phyloP scores from a whole-genome alignment of 2,329 filamentous ascomycete species.

The Fusarium sp. region DNA sequence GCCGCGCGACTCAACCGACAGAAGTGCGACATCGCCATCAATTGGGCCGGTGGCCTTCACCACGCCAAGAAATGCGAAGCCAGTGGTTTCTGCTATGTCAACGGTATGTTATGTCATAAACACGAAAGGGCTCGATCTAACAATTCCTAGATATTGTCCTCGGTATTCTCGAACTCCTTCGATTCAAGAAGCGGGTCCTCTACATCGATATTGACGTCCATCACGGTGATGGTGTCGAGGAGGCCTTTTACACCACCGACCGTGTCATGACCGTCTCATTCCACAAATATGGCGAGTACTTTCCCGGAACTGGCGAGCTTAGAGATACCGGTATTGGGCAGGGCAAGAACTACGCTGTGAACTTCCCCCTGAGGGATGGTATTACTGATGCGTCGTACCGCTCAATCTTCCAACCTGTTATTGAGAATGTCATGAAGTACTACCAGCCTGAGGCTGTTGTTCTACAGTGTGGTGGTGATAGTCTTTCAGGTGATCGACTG shows the following conservation, averaged over 20 bases:
- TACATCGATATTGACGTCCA: conserved; percentile 98
- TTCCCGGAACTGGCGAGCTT: conserved; percentile 89
- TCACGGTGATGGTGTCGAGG: conserved; percentile 92
- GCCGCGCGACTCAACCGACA: conserved; percentile 88
- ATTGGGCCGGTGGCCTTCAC: conserved; percentile 97
- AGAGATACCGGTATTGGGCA: conserved; percentile 87
- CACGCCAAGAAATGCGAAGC: conserved; percentile 98
- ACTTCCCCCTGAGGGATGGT: conserved; percentile 90
- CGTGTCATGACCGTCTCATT: conserved; percentile 94
- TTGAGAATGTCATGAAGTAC: conserved; percentile 84
- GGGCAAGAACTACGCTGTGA: conserved; percentile 90
- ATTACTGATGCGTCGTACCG: conserved; percentile 92
- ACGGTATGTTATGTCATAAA: conserved; percentile 68
- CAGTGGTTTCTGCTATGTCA: conserved; percentile 98
- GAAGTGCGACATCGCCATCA: conserved; percentile 96
- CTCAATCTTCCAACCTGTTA: conserved; percentile 90
- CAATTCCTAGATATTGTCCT: conserved; percentile 83
- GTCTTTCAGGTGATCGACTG: conserved; percentile 90
- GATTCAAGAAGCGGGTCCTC: conserved; percentile 91
- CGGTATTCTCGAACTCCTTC: conserved; percentile 90
- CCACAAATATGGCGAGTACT: conserved; percentile 98
- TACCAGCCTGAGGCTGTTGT: conserved; percentile 94
- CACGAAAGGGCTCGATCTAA: conserved; percentile 12
- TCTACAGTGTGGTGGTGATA: conserved; percentile 95
- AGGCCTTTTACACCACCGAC: conserved; percentile 92